Percentiles rank a stretch among this genome's conserved stretches.
phyloP scores from a whole-genome alignment of 2,329 filamentous ascomycete genomes.

The Epicoccum sorghinum region DNA sequence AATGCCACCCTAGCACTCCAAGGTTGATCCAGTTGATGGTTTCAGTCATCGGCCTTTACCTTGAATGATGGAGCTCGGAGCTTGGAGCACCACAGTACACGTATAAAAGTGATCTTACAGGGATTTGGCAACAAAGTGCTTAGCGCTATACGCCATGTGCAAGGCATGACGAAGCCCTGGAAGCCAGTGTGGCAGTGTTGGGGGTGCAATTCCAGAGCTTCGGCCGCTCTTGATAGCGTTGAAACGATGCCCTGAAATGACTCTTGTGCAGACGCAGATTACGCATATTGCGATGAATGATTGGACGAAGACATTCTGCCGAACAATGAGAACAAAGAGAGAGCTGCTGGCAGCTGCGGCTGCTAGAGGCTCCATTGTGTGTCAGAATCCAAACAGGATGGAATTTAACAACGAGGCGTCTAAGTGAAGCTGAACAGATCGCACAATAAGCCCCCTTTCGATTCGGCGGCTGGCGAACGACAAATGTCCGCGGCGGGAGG shows the following conservation, averaged over 20 bases:
- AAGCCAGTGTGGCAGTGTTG: slow-evolving; percentile 29
- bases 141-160: slow-evolving; percentile 18
- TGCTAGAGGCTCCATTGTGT: background rate
- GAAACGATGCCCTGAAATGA: slow-evolving; percentile 21
- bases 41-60: too few species aligned
- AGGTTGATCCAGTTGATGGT: too few species aligned
- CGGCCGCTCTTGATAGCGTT: slow-evolving; percentile 15
- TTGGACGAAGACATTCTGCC: background rate
- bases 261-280: slow-evolving; percentile 20
- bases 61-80: too few species aligned
- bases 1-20: too few species aligned
- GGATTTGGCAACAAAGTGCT: slow-evolving; percentile 17
- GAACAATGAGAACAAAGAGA: background rate
- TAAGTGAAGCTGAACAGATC: too few species aligned
- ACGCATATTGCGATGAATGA: slow-evolving; percentile 7
- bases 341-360: background rate
- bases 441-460: background rate
- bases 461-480: background rate
- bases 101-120: slow-evolving; percentile 16
- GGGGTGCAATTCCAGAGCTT: slow-evolving; percentile 12
- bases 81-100: background rate
- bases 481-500: slow-evolving; percentile 11
- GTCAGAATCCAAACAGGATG: too few species aligned
- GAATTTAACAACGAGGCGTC: too few species aligned
- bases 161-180: slow-evolving; percentile 26